These are phyloP conservation scores for Penicillium sp. DNA, from an alignment of 2,329 filamentous ascomycete genomes.

Conservation along the genomic window DNA sequence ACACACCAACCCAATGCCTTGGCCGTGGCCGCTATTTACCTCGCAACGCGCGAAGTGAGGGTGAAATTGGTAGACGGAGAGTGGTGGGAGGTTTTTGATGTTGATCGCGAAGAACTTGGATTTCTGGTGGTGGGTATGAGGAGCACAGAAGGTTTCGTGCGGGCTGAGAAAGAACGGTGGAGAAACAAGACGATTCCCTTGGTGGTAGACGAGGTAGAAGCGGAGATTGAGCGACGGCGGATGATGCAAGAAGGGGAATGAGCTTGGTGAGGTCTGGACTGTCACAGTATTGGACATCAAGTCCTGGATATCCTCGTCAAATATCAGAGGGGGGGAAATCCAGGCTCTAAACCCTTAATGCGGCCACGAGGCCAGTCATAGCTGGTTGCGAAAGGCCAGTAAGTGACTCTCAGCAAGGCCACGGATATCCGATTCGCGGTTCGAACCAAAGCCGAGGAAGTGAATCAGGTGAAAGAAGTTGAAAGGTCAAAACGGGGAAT, in stretches of 20 bases:
- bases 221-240: conserved; percentile 55
- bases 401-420: not conserved
- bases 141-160: conserved; percentile 69
- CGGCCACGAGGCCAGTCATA: not conserved
- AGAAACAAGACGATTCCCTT: conserved; percentile 53
- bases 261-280: conserved; percentile 10
- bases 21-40: conserved; percentile 83
- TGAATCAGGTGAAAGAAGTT: conserved; percentile 1
- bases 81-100: conserved; percentile 99
- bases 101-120: conserved; percentile 87
- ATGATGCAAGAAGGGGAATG: conserved; percentile 40
- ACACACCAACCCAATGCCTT: conserved; percentile 86
- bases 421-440: not conserved
- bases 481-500: not conserved
- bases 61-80: conserved; percentile 75
- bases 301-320: not conserved
- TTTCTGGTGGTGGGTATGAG: conserved; percentile 83
- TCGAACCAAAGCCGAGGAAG: not conserved
- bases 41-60: conserved; percentile 71
- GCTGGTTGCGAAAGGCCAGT: no score
- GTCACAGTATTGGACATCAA: not conserved
- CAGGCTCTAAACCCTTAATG: not conserved
- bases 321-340: not conserved
- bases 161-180: conserved; percentile 56
- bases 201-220: conserved; percentile 55